phyloP scores from a whole-genome alignment of 768 basidiomycete genomes.

The Tylopilus cervinicoccineus region DNA sequence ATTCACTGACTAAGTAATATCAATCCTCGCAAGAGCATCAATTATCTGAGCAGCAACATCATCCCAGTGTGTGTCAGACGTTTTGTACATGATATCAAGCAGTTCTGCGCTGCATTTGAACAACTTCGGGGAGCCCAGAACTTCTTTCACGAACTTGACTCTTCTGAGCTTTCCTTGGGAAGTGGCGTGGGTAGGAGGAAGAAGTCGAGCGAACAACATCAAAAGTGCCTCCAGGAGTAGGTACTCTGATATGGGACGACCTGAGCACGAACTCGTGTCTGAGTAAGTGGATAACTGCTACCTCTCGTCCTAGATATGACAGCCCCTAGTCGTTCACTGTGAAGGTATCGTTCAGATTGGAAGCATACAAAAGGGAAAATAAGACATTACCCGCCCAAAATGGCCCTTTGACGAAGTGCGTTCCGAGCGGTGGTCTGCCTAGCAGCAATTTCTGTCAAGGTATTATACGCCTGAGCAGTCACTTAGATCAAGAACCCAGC shows the following conservation, averaged over 20 bases:
- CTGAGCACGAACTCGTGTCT: not conserved
- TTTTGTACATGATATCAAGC: conserved; percentile 38
- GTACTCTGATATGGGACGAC: conserved; percentile 39
- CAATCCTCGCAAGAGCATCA: conserved; percentile 41
- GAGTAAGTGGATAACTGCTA: conserved; percentile 14
- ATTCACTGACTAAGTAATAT: conserved; percentile 45
- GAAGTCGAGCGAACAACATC: conserved; percentile 51
- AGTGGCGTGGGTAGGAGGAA: conserved; percentile 42
- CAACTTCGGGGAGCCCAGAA: conserved; percentile 39
- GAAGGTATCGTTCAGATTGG: not conserved
- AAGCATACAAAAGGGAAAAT: not conserved
- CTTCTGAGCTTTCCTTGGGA: conserved; percentile 36
- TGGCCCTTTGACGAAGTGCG: conserved; percentile 39
- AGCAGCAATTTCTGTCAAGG: conserved; percentile 46
- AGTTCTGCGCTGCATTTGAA: conserved; percentile 39
- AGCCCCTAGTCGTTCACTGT: conserved; percentile 45
- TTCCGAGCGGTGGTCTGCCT: conserved; percentile 40
- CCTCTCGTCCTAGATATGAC: conserved; percentile 48
- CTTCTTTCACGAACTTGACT: conserved; percentile 46
- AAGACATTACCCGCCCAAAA: conserved; percentile 47
- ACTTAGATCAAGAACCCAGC: conserved; percentile 11
- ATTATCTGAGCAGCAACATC: conserved; percentile 45
- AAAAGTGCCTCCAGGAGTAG: conserved; percentile 54
- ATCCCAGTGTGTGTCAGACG: conserved; percentile 49
- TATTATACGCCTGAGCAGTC: conserved; percentile 45